phyloP scores from a whole-genome alignment of 129 eudicot species.

The Ambrosia trifida region DNA sequence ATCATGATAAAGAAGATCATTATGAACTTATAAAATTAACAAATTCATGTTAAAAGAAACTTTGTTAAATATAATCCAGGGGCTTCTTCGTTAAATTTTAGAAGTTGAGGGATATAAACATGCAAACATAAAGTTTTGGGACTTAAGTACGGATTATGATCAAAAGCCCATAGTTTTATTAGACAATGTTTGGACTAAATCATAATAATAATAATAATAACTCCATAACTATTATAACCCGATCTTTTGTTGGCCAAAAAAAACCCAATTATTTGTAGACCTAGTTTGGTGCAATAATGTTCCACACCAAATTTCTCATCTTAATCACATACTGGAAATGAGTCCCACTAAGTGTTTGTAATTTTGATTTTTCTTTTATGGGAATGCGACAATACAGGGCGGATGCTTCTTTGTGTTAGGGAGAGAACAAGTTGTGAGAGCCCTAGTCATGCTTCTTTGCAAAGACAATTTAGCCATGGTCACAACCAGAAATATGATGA shows the following conservation, averaged over 20 bases:
- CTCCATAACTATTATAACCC: not conserved
- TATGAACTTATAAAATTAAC: too few species aligned
- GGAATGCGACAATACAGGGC: constrained; percentile 50
- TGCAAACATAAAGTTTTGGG: not conserved
- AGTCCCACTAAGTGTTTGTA: not conserved
- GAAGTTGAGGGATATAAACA: not conserved
- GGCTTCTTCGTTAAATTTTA: not conserved
- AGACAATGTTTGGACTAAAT: not conserved
- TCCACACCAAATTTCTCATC: not conserved
- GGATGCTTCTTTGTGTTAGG: constrained; percentile 99
- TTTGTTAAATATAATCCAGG: not conserved
- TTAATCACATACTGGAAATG: not conserved
- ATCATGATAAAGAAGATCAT: too few species aligned
- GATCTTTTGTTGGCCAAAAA: not conserved
- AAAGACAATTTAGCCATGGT: constrained; percentile 94
- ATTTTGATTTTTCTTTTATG: constrained; percentile 7
- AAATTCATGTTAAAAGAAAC: too few species aligned
- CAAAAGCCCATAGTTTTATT: not conserved
- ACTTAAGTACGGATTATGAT: not conserved
- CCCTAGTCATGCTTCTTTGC: constrained; percentile 86
- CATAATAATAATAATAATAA: not conserved
- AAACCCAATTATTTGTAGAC: not conserved
- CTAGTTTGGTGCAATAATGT: not conserved
- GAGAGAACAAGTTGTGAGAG: constrained; percentile 75
- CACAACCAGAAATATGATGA: constrained; percentile 86